These are phyloP conservation scores for Leishmania arabica DNA, from an alignment of 208 protist species.

Conservation along the genomic window DNA sequence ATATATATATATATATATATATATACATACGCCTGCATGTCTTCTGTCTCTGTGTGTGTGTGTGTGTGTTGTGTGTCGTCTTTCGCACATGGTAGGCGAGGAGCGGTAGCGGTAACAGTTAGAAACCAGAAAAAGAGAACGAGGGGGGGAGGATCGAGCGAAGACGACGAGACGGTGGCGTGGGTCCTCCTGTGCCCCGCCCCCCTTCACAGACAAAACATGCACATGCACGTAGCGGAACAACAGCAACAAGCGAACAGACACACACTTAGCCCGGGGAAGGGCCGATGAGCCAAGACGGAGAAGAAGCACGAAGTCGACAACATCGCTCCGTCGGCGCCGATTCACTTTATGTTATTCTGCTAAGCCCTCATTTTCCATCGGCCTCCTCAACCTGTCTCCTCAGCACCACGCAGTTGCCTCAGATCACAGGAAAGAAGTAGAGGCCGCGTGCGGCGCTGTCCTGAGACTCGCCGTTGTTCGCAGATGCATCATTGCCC, in stretches of 20 bases:
- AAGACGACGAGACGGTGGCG: not conserved
- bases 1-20: not conserved
- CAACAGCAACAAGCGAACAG: not conserved
- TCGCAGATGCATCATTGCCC: not conserved
- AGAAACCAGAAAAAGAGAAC: not conserved
- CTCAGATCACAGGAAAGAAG: conserved; percentile 22
- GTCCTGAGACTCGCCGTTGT: not conserved
- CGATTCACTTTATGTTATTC: not conserved
- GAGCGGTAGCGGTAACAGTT: not conserved
- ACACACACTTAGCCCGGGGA: not conserved
- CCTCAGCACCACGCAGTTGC: not conserved
- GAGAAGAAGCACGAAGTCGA: not conserved
- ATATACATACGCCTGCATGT: not conserved
- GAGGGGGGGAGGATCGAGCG: not conserved
- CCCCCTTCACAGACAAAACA: not conserved
- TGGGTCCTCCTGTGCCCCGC: not conserved
- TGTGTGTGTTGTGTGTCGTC: not conserved
- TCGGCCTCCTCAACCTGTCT: not conserved
- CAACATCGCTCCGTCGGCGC: not conserved
- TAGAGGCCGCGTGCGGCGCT: not conserved
- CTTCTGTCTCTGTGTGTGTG: not conserved
- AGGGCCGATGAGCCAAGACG: not conserved
- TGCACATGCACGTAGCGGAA: not conserved
- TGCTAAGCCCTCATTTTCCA: not conserved
- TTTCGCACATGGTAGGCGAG: not conserved